phyloP scores from a whole-genome alignment of 345 rosid species.

The Eutrema japonicum region DNA sequence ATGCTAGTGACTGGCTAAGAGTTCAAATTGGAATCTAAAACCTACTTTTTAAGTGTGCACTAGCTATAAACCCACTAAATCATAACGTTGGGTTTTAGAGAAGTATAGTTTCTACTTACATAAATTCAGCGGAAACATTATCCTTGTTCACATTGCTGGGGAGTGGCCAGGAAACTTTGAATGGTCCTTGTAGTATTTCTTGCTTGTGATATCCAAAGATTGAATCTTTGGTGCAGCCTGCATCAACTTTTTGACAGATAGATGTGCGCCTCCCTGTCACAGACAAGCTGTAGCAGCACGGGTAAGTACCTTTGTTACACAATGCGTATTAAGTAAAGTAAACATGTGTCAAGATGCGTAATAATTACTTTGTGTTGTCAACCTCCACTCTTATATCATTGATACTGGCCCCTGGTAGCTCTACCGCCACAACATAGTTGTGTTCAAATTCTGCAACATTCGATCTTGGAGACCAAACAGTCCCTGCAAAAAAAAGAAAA shows the following conservation, averaged over 20 bases:
- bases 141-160: slow-evolving; percentile 66
- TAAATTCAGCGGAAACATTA: slow-evolving; percentile 65
- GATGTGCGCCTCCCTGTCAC: slow-evolving; percentile 57
- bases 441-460: slow-evolving; percentile 59
- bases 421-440: slow-evolving; percentile 60
- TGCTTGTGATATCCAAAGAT: slow-evolving; percentile 56
- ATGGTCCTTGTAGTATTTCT: slow-evolving; percentile 66
- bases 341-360: slow-evolving; percentile 13
- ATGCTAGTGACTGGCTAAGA: slow-evolving; percentile 1
- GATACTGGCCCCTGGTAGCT: slow-evolving; percentile 69
- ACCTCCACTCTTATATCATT: slow-evolving; percentile 81
- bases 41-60: slow-evolving; percentile 5
- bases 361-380: slow-evolving; percentile 56
- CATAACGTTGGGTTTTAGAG: slow-evolving; percentile 11
- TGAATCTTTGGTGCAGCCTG: slow-evolving; percentile 38
- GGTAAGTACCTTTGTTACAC: slow-evolving; percentile 16
- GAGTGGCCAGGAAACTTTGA: slow-evolving; percentile 68
- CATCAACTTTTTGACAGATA: slow-evolving; percentile 40
- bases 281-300: slow-evolving; percentile 52
- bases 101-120: slow-evolving; percentile 54
- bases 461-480: slow-evolving; percentile 66
- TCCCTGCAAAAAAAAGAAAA: slow-evolving; percentile 47
- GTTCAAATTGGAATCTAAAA: slow-evolving; percentile 7
- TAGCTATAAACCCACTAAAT: slow-evolving; percentile 15
- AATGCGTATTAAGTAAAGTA: neutral